Percentiles rank a stretch among this genome's conserved stretches.
Conservation (phyloP, 306 rosid genomes). For the Oxytropis ochrocephala region DNA sequence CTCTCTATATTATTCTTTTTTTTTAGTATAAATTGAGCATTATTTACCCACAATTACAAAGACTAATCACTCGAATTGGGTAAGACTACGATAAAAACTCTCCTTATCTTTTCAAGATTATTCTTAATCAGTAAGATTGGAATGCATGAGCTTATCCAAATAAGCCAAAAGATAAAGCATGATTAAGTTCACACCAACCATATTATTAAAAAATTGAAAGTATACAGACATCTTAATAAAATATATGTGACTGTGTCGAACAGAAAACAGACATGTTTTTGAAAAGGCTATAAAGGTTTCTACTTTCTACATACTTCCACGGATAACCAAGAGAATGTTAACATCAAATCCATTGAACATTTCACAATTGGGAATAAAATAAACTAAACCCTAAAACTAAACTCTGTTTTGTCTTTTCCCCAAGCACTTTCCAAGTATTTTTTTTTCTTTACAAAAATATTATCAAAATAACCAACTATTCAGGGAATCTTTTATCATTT, state of each 20-base stretch:
- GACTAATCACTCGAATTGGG: no score
- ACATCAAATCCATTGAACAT: slow-evolving; percentile 18
- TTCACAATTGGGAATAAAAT: slow-evolving; percentile 8
- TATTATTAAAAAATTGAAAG: slow-evolving; percentile 7
- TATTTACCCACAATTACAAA: no score
- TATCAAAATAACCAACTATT: slow-evolving; percentile 4
- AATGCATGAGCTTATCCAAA: slow-evolving; percentile 11
- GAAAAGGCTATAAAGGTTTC: slow-evolving; percentile 19
- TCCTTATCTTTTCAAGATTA: no score
- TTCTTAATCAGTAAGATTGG: slow-evolving; percentile 11
- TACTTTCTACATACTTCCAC: slow-evolving; percentile 23
- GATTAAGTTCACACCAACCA: not conserved
- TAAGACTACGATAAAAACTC: no score
- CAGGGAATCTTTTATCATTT: not conserved
- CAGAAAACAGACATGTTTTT: slow-evolving; percentile 6
- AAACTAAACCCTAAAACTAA: slow-evolving; percentile 4
- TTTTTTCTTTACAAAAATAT: not conserved
- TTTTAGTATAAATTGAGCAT: no score
- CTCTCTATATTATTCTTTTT: no score
- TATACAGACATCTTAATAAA: slow-evolving; percentile 2
- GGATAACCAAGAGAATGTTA: slow-evolving; percentile 6
- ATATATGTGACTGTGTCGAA: slow-evolving; percentile 6
- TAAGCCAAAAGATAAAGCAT: slow-evolving; percentile 14
- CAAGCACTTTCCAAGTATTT: not conserved
- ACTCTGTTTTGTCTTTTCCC: slow-evolving; percentile 21